Base-by-base conservation (phyloP, 176 grass and related monocot genomes). In the Rhipidocladum racemiflorum region DNA sequence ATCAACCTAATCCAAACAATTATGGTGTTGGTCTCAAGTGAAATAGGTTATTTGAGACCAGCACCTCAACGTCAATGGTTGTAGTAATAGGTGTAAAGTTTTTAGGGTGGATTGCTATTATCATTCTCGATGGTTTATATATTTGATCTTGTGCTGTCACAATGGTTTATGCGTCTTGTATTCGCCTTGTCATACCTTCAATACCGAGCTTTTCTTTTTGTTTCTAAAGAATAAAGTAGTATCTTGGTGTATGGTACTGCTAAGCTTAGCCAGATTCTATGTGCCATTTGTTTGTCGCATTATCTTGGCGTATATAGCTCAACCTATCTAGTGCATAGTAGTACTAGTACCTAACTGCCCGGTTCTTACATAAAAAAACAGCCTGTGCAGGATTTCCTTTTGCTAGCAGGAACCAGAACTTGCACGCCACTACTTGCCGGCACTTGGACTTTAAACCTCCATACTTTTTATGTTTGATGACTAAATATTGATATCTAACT, bases 401-500 rank as follows among this genome's bases (percentile, higher is more conserved):
- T 54, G 45, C n/a, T 66, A 27, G 46, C 43, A 49, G 69, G 69
- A 50, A 74, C 15, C 14, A 54, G 69, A 73, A 42, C 36, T 83
- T 70, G 35, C 63, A 24, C 45, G 21, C 44, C 55, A 45, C 25
- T 76, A 70, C 24, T 77, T 44, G 56, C 56, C 57, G 86, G 35
- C 65, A 78, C 10, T 54, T 24, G 34, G 34, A 65, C 65, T 78
- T 86, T 76, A 69, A 65, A 76, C 32, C 35, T 64, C 17, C 65
- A 55, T 54, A 25, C 35, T 51, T 81, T 81, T 46, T 34, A 35
- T 74, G 14, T 50, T 72, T 72, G 42, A 71, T 24, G 42, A 4
- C 43, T 20, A 71, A 70, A 64, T 53, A 38, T 49, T 25, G 48
- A 83, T 77, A 25, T 21, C 67, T 77, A 88, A 70, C 55, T 83